Evolutionary conservation across 805 yeast species (phyloP).

Genomic region (Tetrapisispora phaffii): DNA sequence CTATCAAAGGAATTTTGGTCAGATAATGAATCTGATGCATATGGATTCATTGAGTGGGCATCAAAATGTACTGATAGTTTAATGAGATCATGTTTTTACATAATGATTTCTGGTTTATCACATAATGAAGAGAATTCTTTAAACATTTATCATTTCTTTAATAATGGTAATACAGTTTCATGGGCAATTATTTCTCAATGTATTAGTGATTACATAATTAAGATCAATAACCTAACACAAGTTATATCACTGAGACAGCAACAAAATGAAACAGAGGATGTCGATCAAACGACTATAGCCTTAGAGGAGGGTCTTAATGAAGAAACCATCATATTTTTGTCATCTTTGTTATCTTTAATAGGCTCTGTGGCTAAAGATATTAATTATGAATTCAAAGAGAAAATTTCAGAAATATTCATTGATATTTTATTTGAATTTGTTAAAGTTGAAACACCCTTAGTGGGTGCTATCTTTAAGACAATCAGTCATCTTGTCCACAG

Average conservation of each 20-base stretch:
- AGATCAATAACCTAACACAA: constrained; percentile 31
- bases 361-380: constrained; percentile 38
- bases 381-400: constrained; percentile 17
- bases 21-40: constrained; percentile 52
- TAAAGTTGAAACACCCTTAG: constrained; percentile 37
- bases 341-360: constrained; percentile 64
- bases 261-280: constrained; percentile 22
- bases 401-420: constrained; percentile 17
- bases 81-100: constrained; percentile 72
- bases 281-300: constrained; percentile 24
- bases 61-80: constrained; percentile 69
- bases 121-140: constrained; percentile 47
- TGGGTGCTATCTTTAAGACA: constrained; percentile 48
- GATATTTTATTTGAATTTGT: constrained; percentile 38
- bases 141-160: constrained; percentile 41
- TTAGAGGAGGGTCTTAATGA: constrained; percentile 58
- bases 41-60: constrained; percentile 87
- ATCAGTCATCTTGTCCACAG: constrained; percentile 47
- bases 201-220: constrained; percentile 42
- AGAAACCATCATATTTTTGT: constrained; percentile 64
- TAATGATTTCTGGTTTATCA: constrained; percentile 68
- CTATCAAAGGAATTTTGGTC: constrained; percentile 57
- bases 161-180: constrained; percentile 34
- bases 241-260: constrained; percentile 20
- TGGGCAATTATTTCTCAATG: constrained; percentile 48